These are phyloP conservation scores for Diphasiastrum complanatum DNA, from an alignment of 83 land plant genomes.

Conservation along the genomic window DNA sequence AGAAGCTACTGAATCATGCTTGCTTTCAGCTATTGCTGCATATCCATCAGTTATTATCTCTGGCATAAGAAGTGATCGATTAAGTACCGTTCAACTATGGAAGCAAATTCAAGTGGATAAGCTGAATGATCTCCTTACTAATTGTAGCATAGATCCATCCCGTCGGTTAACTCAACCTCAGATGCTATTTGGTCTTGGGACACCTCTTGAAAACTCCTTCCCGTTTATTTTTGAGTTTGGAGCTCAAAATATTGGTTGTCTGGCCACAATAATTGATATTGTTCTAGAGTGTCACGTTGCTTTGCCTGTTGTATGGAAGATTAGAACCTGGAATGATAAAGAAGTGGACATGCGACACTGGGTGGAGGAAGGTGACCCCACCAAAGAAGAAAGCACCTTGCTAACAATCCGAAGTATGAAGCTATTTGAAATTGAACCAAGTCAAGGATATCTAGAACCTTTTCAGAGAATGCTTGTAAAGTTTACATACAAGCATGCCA, in stretches of 20 bases:
- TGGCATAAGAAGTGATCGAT: conserved; percentile 17
- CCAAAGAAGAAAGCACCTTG: conserved; percentile 14
- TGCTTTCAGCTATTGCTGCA: conserved; percentile 7
- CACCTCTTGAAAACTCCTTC: conserved; percentile 13
- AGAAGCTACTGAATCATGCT: conserved; percentile 1
- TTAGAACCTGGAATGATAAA: conserved; percentile 38
- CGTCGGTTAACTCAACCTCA: background rate
- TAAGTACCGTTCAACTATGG: conserved; percentile 18
- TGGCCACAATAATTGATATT: conserved; percentile 18
- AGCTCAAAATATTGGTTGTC: conserved; percentile 16
- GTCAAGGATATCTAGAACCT: conserved; percentile 24
- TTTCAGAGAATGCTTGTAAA: conserved; percentile 18
- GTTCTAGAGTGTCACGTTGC: conserved; percentile 16
- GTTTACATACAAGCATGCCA: conserved; percentile 18
- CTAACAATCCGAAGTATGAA: conserved; percentile 9
- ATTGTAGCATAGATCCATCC: conserved; percentile 4
- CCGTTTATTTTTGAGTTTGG: conserved; percentile 23
- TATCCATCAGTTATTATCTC: conserved; percentile 16
- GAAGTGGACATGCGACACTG: conserved; percentile 37
- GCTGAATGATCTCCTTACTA: conserved; percentile 7
- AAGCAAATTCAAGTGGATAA: conserved; percentile 9
- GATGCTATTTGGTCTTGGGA: conserved; percentile 34
- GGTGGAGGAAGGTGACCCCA: conserved; percentile 30
- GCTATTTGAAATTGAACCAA: conserved; percentile 31
- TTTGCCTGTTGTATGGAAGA: conserved; percentile 28